phyloP scores from a whole-genome alignment of 148 eudicot species.

The Tetragonia tetragonoides region DNA sequence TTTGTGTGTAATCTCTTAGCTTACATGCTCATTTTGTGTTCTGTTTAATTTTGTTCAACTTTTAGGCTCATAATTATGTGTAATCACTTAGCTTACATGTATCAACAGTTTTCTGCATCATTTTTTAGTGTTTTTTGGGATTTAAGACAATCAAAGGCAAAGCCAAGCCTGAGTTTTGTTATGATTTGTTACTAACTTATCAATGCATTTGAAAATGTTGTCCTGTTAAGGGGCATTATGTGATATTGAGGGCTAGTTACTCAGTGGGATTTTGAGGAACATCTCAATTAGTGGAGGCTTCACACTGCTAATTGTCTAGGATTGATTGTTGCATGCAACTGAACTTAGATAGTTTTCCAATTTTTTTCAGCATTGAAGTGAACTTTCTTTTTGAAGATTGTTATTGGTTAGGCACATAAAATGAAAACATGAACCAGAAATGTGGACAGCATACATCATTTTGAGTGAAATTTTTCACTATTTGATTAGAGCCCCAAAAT shows the following conservation, averaged over 20 bases:
- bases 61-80: neutral
- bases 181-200: neutral
- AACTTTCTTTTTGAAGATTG: neutral
- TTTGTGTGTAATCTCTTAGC: neutral
- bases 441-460: no score
- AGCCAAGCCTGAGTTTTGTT: no score
- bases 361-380: neutral
- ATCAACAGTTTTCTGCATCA: neutral
- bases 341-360: neutral
- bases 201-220: neutral
- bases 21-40: neutral
- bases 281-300: neutral
- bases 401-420: no score
- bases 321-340: conserved; percentile 19
- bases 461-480: no score
- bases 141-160: no score
- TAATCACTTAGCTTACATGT: no score
- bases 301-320: neutral
- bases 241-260: no score
- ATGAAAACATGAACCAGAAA: no score
- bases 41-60: neutral
- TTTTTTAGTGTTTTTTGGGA: neutral
- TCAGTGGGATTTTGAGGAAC: neutral
- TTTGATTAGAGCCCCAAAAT: no score
- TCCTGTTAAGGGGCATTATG: no score